Base-by-base conservation (phyloP, 768 basidiomycete species). In the Pisolithus orientalis region DNA sequence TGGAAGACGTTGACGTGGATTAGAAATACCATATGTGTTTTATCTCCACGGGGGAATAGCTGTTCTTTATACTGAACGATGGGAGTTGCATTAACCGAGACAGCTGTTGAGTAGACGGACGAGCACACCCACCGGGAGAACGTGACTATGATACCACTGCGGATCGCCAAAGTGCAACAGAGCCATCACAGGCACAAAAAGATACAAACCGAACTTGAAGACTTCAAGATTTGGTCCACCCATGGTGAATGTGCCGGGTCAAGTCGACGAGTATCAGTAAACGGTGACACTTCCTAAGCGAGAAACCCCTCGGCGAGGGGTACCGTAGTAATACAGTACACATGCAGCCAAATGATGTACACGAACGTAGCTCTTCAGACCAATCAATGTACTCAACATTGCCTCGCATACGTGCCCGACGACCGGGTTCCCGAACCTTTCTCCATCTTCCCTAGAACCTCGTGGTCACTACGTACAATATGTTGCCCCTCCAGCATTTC, bases 151-250 rank as follows among this genome's bases (percentile, higher is more conserved):
- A 62, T 93, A 94, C 91, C 91, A 94, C 39, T 85, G 80, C 5
- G 90, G 89, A 66, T 93, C 88, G 42, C 91, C 90, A 62, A 89
- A 93, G 68, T 92, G 87, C 47, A 91, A 71, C 62, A 94, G 78
- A 24, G 88, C 84, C 44, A 78, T 72, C 52, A 94, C 81, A 9
- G 91, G 91, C 53, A 91, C 83, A 60, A 90, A 90, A 51, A 94
- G 82, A 67, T 94, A 93, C 16, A 91, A 69, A 4, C 82, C 82
- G 60, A 94, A 94, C 71, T 92, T 93, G 83, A 93, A 90, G 16
- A 93, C 79, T 68, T 94, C 91, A 50, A 94, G 82, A 65, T 87
- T 89, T 34, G 88, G 82, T 10, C 87, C 84, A 2, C 76, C 87
- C 87, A 88, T 80, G 70, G 42, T 31, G 42, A 16, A 84, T 81